Conservation (phyloP, 257 asterid species). For the Anisodus acutangulus region DNA sequence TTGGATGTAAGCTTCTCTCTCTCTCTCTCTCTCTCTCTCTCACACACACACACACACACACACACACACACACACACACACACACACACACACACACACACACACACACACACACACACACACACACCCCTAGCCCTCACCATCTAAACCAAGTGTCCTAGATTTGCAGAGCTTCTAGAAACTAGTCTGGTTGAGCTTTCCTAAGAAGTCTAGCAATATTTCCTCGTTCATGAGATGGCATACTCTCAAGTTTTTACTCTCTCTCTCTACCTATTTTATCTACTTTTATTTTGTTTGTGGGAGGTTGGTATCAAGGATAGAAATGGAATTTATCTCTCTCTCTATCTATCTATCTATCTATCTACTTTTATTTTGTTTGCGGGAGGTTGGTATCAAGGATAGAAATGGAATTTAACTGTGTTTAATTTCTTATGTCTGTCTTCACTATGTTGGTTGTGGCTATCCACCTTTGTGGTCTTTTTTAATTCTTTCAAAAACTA, state of each 20-base stretch:
- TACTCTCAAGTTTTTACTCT: not conserved
- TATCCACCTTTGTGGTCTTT: not conserved
- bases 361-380: too few relatives aligned
- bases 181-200: not conserved
- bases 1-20: conserved; percentile 61
- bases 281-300: too few relatives aligned
- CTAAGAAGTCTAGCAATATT: not conserved
- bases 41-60: too few relatives aligned
- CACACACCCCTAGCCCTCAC: too few relatives aligned
- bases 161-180: not conserved
- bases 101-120: too few relatives aligned
- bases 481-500: not conserved
- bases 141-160: not conserved
- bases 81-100: too few relatives aligned
- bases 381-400: not conserved
- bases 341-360: too few relatives aligned
- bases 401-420: not conserved
- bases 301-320: not conserved
- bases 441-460: not conserved
- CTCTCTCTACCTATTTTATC: too few relatives aligned
- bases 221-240: too few relatives aligned
- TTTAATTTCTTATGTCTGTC: conserved; percentile 8
- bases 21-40: not conserved
- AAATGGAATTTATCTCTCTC: not conserved
- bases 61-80: too few relatives aligned